These are phyloP conservation scores for Colletotrichum tabaci DNA, from an alignment of 2,329 filamentous ascomycete species.

Conservation along the genomic window DNA sequence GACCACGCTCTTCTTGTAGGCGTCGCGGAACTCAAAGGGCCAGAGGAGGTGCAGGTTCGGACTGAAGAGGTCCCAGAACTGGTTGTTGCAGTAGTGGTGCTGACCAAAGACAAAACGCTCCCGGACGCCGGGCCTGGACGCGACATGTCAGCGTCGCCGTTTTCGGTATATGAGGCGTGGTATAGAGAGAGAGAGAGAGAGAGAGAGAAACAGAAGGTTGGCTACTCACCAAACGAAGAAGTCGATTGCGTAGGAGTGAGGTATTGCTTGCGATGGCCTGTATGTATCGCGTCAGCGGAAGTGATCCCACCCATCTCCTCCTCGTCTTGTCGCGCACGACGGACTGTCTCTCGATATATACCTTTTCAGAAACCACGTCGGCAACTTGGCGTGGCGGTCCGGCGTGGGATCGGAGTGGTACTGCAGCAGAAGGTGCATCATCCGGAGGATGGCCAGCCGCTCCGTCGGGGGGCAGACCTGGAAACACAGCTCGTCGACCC, in stretches of 20 bases:
- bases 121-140: slow-evolving; percentile 47
- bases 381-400: slow-evolving; percentile 43
- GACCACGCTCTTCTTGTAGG: slow-evolving; percentile 46
- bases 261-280: slow-evolving; percentile 49
- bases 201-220: neutral
- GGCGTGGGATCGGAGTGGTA: slow-evolving; percentile 48
- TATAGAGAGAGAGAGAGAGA: neutral
- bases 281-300: slow-evolving; percentile 11
- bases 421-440: slow-evolving; percentile 46
- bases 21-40: slow-evolving; percentile 47
- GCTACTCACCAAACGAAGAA: slow-evolving; percentile 50
- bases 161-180: too few species aligned
- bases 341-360: slow-evolving; percentile 11
- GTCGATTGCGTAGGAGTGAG: slow-evolving; percentile 51
- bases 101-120: slow-evolving; percentile 50
- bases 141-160: neutral
- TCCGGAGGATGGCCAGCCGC: slow-evolving; percentile 46
- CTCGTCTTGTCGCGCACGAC: too few species aligned
- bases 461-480: slow-evolving; percentile 42
- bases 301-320: too few species aligned
- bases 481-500: slow-evolving; percentile 47
- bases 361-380: slow-evolving; percentile 49
- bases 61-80: slow-evolving; percentile 48
- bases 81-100: slow-evolving; percentile 50
- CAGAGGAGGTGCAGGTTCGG: slow-evolving; percentile 46